phyloP scores from a whole-genome alignment of 345 rosid species.

The Psidium friedrichsthalianum region DNA sequence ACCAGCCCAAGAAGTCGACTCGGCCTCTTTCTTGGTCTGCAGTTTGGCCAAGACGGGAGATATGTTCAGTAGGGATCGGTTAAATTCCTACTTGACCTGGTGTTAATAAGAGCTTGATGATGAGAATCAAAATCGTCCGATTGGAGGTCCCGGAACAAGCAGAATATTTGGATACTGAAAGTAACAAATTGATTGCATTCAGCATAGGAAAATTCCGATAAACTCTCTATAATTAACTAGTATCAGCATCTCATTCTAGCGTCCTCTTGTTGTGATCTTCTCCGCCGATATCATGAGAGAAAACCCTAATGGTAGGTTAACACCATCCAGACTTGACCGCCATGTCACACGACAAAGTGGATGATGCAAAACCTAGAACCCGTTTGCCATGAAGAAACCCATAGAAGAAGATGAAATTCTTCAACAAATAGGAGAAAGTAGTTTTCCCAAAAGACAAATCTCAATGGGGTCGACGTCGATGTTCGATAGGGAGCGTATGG shows the following conservation, averaged over 20 bases:
- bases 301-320: not conserved
- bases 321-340: not conserved
- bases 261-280: not conserved
- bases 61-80: not conserved
- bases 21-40: not conserved
- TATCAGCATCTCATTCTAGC: not conserved
- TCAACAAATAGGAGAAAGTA: not conserved
- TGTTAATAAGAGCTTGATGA: not conserved
- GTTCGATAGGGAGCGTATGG: not conserved
- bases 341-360: not conserved
- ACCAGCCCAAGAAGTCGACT: not conserved
- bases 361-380: not conserved
- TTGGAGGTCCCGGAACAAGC: not conserved
- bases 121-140: not conserved
- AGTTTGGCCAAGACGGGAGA: not conserved
- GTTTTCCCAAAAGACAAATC: not conserved
- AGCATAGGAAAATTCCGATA: not conserved
- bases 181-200: not conserved
- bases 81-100: not conserved
- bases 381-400: not conserved
- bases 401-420: not conserved
- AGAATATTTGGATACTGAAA: not conserved
- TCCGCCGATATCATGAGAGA: not conserved
- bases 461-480: not conserved
- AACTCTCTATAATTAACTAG: not conserved